Evolutionary conservation across 2,329 filamentous ascomycete genomes (phyloP).

Genomic region (Calonectria pauciramosa): DNA sequence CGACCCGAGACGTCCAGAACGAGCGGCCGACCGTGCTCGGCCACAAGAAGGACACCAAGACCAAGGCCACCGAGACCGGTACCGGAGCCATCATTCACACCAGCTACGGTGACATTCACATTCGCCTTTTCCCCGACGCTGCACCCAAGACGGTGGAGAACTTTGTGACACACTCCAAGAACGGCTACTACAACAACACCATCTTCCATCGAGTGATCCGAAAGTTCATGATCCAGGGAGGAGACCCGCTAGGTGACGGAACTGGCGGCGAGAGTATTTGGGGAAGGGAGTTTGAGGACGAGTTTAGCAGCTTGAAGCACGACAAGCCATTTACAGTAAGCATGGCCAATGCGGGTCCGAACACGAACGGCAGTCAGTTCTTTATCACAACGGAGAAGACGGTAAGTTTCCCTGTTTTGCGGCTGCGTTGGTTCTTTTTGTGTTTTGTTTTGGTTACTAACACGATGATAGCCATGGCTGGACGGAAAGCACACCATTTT

Average conservation of each 20-base stretch:
- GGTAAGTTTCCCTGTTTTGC: constrained; percentile 61
- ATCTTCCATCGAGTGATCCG: constrained; percentile 98
- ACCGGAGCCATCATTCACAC: constrained; percentile 90
- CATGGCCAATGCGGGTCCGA: constrained; percentile 97
- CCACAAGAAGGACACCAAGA: constrained; percentile 64
- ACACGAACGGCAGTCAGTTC: constrained; percentile 97
- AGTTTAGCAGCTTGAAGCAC: constrained; percentile 91
- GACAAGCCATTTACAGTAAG: constrained; percentile 97
- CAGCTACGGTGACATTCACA: constrained; percentile 91
- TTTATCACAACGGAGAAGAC: constrained; percentile 99
- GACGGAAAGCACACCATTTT: constrained; percentile 98
- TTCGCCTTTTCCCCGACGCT: constrained; percentile 92
- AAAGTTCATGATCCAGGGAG: constrained; percentile 99
- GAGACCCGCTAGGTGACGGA: constrained; percentile 93
- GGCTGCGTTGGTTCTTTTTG: not conserved
- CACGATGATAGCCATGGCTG: constrained; percentile 78
- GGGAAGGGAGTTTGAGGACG: constrained; percentile 95
- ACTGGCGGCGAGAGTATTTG: constrained; percentile 91
- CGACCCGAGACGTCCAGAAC: constrained; percentile 91
- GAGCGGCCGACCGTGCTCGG: constrained; percentile 84
- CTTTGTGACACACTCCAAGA: constrained; percentile 91
- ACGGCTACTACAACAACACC: constrained; percentile 96
- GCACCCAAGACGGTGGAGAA: constrained; percentile 97
- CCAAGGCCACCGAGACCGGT: constrained; percentile 78
- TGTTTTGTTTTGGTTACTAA: constrained; percentile 33